Evolutionary conservation across 2,329 filamentous ascomycete genomes (phyloP).

Genomic region (Apiospora arundinis): DNA sequence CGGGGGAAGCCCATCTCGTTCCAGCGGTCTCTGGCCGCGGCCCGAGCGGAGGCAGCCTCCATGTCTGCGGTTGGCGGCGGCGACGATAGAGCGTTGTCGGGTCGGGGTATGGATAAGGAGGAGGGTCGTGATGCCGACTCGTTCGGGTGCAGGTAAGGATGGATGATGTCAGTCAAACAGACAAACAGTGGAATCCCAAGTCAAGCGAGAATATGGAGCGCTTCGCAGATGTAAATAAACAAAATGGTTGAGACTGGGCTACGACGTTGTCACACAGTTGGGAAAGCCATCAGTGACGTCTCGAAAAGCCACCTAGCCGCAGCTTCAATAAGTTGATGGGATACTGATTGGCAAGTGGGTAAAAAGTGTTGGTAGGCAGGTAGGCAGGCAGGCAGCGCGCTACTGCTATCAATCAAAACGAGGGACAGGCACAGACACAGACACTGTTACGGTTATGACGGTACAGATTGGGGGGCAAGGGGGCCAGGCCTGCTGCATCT

Average conservation of each 20-base stretch:
- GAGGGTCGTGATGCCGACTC: neutral
- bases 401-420: neutral
- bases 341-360: conserved; percentile 4
- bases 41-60: conserved; percentile 95
- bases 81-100: neutral
- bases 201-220: neutral
- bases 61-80: conserved; percentile 52
- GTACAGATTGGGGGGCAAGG: too few relatives aligned
- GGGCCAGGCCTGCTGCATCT: neutral
- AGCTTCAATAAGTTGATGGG: conserved; percentile 11
- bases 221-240: neutral
- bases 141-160: neutral
- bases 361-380: conserved; percentile 8
- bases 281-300: conserved; percentile 19
- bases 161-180: conserved; percentile 1
- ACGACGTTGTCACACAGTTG: conserved; percentile 15
- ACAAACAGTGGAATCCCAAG: neutral
- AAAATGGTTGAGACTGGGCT: conserved; percentile 10
- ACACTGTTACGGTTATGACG: too few relatives aligned
- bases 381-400: neutral
- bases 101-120: neutral
- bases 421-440: neutral
- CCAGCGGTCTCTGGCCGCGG: conserved; percentile 94
- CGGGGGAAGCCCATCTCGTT: conserved; percentile 79
- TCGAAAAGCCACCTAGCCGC: conserved; percentile 17